These are phyloP conservation scores for Volutella citrinella DNA, from an alignment of 2,329 filamentous ascomycete species.

Conservation along the genomic window DNA sequence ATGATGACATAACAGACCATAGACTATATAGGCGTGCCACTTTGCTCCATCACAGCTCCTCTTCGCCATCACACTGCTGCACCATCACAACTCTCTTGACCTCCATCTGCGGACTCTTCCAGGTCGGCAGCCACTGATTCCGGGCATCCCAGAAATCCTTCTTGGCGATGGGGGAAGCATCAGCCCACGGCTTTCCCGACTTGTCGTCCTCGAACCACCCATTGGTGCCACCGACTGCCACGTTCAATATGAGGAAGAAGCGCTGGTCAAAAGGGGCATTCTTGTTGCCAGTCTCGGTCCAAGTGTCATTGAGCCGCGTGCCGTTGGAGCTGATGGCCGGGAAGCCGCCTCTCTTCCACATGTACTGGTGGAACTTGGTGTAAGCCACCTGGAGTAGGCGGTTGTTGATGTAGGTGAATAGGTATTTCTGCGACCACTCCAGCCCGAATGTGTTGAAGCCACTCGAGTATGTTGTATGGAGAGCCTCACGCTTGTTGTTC, in stretches of 20 bases:
- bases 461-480: conserved; percentile 70
- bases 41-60: conserved; percentile 41
- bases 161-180: conserved; percentile 62
- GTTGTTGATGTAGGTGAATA: conserved; percentile 83
- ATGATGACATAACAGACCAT: too few relatives aligned
- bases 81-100: conserved; percentile 68
- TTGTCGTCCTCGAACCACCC: conserved; percentile 79
- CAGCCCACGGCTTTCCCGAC: conserved; percentile 75
- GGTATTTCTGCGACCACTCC: conserved; percentile 85
- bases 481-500: conserved; percentile 70
- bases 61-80: conserved; percentile 64
- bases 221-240: conserved; percentile 75
- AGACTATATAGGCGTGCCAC: too few relatives aligned
- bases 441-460: conserved; percentile 75
- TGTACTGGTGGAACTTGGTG: conserved; percentile 65
- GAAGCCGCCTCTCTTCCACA: conserved; percentile 69
- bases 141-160: conserved; percentile 74
- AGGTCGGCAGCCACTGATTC: conserved; percentile 66
- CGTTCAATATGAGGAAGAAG: conserved; percentile 74
- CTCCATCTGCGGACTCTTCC: conserved; percentile 66
- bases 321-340: conserved; percentile 63
- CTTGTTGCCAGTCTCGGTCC: conserved; percentile 57
- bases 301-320: conserved; percentile 60
- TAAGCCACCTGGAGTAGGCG: conserved; percentile 79
- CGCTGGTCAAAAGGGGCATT: conserved; percentile 72